Percentiles rank a stretch among this genome's conserved stretches.
These are phyloP conservation scores for Lactarius deliciosus DNA, from an alignment of 768 basidiomycete genomes.

Conservation along the genomic window DNA sequence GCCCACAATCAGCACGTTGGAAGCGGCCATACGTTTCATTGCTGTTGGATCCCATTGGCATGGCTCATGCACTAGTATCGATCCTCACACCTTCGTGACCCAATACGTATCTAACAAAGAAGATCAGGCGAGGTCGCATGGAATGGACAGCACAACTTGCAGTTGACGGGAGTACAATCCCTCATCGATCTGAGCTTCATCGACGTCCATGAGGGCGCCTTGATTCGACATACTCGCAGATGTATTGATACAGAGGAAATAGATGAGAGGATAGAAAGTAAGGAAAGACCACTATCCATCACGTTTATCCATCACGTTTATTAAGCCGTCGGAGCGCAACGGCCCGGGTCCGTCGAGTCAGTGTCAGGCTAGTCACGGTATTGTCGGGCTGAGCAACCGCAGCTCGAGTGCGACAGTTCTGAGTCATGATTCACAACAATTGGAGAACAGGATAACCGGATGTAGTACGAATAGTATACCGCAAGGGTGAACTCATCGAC, in stretches of 20 bases:
- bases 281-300: neutral
- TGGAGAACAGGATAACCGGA: neutral
- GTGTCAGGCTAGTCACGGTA: too few relatives aligned
- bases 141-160: constrained; percentile 48
- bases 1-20: constrained; percentile 92
- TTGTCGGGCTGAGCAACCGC: neutral
- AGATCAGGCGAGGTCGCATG: constrained; percentile 26
- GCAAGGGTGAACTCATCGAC: neutral
- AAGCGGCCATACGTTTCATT: constrained; percentile 98
- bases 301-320: neutral
- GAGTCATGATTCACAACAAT: constrained; percentile 11
- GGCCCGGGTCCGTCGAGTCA: constrained; percentile 8
- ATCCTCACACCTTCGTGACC: constrained; percentile 82
- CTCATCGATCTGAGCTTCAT: constrained; percentile 88
- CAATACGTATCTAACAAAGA: constrained; percentile 73
- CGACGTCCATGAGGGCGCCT: constrained; percentile 72
- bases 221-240: constrained; percentile 39
- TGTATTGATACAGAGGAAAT: constrained; percentile 11
- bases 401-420: neutral
- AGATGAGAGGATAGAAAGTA: constrained; percentile 1
- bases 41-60: constrained; percentile 49
- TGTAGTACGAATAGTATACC: constrained; percentile 13
- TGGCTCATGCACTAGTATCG: neutral
- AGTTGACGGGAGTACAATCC: constrained; percentile 92
- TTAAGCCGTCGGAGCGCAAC: neutral